Percentiles rank a stretch among this genome's conserved stretches.
Evolutionary conservation across 192 early-diverging fungal species (phyloP).

Genomic region (Endogone sp.): DNA sequence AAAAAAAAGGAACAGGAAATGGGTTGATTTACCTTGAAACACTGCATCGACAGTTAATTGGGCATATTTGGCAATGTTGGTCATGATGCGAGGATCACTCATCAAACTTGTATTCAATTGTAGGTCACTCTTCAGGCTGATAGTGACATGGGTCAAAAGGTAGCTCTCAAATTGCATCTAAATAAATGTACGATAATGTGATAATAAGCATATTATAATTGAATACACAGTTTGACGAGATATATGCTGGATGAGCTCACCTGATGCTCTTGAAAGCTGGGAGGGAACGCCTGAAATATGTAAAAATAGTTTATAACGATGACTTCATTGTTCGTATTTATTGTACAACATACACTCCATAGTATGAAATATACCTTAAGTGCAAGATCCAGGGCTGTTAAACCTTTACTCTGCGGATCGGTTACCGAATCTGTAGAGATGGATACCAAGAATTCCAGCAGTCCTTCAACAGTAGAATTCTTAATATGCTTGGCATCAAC

Average conservation of each 20-base stretch:
- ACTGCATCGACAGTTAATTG: slow-evolving; percentile 40
- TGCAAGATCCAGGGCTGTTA: slow-evolving; percentile 38
- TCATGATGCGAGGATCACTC: slow-evolving; percentile 26
- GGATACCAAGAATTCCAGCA: slow-evolving; percentile 52
- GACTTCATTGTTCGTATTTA: too few relatives aligned
- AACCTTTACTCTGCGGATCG: slow-evolving; percentile 35
- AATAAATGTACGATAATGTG: slow-evolving; percentile 7
- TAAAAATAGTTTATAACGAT: too few relatives aligned
- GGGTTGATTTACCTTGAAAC: slow-evolving; percentile 47
- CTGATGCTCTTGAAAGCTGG: slow-evolving; percentile 28
- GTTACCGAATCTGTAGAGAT: slow-evolving; percentile 52
- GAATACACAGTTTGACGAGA: too few relatives aligned
- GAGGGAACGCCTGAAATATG: slow-evolving; percentile 30
- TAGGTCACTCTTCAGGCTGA: slow-evolving; percentile 35
- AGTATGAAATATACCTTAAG: slow-evolving; percentile 31
- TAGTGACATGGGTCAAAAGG: slow-evolving; percentile 34
- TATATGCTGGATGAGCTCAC: slow-evolving; percentile 17
- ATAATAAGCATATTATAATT: neutral
- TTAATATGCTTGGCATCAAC: slow-evolving; percentile 7
- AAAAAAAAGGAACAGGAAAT: too few relatives aligned
- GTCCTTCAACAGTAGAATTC: slow-evolving; percentile 32
- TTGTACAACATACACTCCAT: too few relatives aligned
- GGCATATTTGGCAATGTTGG: slow-evolving; percentile 38
- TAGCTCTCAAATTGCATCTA: slow-evolving; percentile 39
- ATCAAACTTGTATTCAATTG: slow-evolving; percentile 38